Conservation (phyloP, 768 basidiomycete genomes). For the Mycena haematopus region DNA sequence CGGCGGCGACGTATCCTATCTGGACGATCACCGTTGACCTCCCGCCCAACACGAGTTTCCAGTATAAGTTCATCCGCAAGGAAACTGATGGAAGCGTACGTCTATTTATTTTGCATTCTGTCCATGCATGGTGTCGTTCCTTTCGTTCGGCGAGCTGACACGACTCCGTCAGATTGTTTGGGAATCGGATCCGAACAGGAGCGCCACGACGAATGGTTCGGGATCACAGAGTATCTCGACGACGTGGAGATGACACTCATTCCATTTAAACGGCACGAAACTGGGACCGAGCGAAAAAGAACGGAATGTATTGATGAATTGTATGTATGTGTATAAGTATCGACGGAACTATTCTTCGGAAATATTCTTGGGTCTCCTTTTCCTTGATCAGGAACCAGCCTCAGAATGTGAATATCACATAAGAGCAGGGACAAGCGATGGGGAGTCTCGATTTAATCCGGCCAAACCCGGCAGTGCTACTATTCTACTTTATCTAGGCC, state of each 20-base stretch:
- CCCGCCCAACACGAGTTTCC: conserved; percentile 54
- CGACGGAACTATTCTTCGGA: no score
- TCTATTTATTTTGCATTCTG: neutral
- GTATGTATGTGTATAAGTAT: conserved; percentile 38
- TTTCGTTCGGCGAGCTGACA: conserved; percentile 15
- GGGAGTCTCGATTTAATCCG: no score
- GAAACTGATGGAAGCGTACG: conserved; percentile 56
- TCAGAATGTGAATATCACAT: no score
- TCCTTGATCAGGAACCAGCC: no score
- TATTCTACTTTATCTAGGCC: no score
- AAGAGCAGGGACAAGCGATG: no score
- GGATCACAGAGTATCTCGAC: conserved; percentile 48
- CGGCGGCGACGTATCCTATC: conserved; percentile 57
- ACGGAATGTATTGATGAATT: conserved; percentile 30
- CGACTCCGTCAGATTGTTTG: conserved; percentile 51
- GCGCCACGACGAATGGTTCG: conserved; percentile 47
- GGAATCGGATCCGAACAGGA: conserved; percentile 68
- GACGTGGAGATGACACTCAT: conserved; percentile 48
- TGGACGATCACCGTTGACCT: conserved; percentile 61
- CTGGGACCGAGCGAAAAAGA: no score
- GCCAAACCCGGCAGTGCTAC: no score
- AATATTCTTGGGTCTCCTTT: no score
- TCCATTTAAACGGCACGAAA: no score
- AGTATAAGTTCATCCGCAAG: conserved; percentile 70
- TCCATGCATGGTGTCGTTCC: neutral